These are phyloP conservation scores for Lipomyces yamanashiensis DNA, from an alignment of 805 yeast species.

Conservation along the genomic window DNA sequence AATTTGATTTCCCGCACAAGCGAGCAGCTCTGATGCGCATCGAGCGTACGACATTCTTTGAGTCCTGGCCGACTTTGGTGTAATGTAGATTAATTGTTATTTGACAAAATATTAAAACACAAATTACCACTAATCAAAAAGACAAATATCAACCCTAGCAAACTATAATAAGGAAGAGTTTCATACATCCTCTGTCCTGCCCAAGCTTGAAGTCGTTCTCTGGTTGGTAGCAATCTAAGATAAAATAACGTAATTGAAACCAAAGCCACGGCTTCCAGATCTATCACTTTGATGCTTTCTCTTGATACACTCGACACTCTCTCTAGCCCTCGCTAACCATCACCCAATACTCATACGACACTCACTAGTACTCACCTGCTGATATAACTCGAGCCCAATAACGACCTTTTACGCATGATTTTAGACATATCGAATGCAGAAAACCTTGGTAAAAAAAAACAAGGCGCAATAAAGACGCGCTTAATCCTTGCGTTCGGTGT, in stretches of 20 bases:
- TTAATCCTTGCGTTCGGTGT: constrained; percentile 34
- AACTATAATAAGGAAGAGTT: too few relatives aligned
- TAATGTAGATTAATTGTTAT: background rate
- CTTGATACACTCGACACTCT: background rate
- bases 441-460: background rate
- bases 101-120: background rate
- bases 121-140: background rate
- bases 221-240: background rate
- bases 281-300: background rate
- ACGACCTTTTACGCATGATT: background rate
- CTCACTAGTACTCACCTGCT: background rate
- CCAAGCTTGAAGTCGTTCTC: too few relatives aligned
- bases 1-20: constrained; percentile 41
- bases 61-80: constrained; percentile 14
- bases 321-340: background rate
- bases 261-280: background rate
- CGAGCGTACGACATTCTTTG: constrained; percentile 33
- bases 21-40: constrained; percentile 41
- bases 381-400: background rate
- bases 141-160: too few relatives aligned
- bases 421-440: background rate
- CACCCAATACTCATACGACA: background rate
- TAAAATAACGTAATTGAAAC: background rate
- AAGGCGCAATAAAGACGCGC: too few relatives aligned
- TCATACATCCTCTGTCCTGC: too few relatives aligned